phyloP scores from a whole-genome alignment of 306 rosid genomes.

The Vicia villosa region DNA sequence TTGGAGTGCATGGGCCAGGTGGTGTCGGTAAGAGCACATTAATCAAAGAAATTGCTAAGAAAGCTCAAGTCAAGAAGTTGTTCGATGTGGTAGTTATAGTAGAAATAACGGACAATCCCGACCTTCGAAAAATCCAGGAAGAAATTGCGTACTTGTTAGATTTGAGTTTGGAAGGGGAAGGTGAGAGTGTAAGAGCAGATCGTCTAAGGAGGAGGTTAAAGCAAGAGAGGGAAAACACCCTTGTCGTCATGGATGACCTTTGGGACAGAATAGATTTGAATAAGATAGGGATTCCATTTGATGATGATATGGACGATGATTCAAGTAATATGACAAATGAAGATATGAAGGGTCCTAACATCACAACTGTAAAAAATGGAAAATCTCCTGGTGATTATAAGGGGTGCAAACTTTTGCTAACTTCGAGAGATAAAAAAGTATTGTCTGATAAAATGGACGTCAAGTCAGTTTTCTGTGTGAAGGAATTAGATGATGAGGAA shows the following conservation, averaged over 20 bases:
- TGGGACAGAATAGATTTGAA: background rate
- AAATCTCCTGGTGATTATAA: background rate
- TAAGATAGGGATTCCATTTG: conserved; percentile 21
- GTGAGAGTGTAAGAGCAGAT: conserved; percentile 20
- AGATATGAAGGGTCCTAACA: too few species aligned
- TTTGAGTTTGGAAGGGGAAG: conserved; percentile 22
- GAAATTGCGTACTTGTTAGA: conserved; percentile 24
- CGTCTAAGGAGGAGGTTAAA: conserved; percentile 6
- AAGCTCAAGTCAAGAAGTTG: conserved; percentile 8
- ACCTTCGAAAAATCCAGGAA: conserved; percentile 14
- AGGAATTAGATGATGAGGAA: background rate
- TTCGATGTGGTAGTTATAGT: conserved; percentile 9
- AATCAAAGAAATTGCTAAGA: conserved; percentile 19
- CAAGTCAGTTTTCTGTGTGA: background rate
- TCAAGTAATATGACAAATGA: too few species aligned
- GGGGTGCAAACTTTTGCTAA: conserved; percentile 31
- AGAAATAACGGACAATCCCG: conserved; percentile 11
- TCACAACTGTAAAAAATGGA: background rate
- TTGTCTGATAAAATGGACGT: conserved; percentile 20
- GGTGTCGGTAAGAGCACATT: conserved; percentile 33
- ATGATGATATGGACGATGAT: too few species aligned
- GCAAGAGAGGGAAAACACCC: conserved; percentile 23
- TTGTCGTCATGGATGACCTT: conserved; percentile 29
- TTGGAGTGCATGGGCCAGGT: conserved; percentile 17
- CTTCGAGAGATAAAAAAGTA: background rate